Evolutionary conservation across 305 asterid species (phyloP).

Genomic region (Fraxinus velutina): DNA sequence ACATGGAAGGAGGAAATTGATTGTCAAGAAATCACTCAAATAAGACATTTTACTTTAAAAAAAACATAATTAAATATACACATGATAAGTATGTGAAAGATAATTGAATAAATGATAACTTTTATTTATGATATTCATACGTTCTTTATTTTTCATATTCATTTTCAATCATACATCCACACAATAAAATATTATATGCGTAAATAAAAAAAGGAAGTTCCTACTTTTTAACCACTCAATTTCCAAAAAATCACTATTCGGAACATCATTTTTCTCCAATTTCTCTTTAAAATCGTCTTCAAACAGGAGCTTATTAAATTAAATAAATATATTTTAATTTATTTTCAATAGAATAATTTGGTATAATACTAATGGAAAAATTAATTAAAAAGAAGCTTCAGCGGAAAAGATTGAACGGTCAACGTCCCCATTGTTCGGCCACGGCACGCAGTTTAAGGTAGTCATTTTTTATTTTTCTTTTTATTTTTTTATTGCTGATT

Average conservation of each 20-base stretch:
- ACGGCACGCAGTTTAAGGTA: background rate
- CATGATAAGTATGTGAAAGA: background rate
- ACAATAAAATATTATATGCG: no score
- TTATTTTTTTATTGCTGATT: background rate
- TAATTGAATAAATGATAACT: background rate
- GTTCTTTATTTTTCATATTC: no score
- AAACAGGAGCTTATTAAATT: no score
- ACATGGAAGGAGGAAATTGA: background rate
- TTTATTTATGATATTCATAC: background rate
- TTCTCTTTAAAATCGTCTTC: no score
- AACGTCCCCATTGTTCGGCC: background rate
- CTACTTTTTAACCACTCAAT: no score
- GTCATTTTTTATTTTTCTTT: background rate
- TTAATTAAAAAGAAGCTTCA: background rate
- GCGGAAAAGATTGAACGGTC: background rate
- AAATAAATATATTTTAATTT: no score
- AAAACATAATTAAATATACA: no score
- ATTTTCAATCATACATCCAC: no score
- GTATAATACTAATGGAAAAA: background rate
- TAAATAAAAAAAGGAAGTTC: no score
- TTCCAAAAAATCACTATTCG: no score
- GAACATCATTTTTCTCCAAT: no score
- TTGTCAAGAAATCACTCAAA: background rate
- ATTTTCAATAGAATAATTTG: background rate
- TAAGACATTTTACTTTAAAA: background rate